phyloP scores from a whole-genome alignment of 768 basidiomycete genomes.

The Serendipita vermifera region DNA sequence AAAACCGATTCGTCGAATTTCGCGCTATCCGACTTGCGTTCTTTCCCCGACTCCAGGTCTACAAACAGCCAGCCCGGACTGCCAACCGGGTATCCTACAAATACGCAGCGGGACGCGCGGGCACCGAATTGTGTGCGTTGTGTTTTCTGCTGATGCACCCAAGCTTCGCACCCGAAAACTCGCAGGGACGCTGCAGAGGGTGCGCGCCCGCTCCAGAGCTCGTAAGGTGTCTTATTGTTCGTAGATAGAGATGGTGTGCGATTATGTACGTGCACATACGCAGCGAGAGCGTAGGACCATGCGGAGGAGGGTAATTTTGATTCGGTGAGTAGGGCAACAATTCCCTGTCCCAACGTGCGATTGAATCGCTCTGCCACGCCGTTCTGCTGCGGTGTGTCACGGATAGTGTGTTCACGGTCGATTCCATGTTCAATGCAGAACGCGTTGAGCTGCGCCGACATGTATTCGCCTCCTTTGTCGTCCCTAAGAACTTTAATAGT shows the following conservation, averaged over 20 bases:
- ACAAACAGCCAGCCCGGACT: too few species aligned
- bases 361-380: slow-evolving; percentile 12
- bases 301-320: slow-evolving; percentile 7
- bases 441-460: background rate
- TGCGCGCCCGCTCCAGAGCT: background rate
- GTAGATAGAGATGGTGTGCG: background rate
- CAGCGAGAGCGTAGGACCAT: slow-evolving; percentile 9
- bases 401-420: slow-evolving; percentile 8
- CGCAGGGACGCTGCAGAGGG: background rate
- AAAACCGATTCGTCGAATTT: too few species aligned
- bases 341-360: background rate
- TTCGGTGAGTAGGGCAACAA: background rate
- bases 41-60: too few species aligned
- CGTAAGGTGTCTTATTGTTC: background rate
- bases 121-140: too few species aligned
- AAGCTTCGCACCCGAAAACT: slow-evolving; percentile 28
- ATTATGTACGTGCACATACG: slow-evolving; percentile 6
- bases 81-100: too few species aligned
- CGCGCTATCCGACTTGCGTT: too few species aligned
- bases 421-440: slow-evolving; percentile 9
- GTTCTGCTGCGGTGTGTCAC: slow-evolving; percentile 14
- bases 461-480: slow-evolving; percentile 15
- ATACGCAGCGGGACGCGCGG: too few species aligned
- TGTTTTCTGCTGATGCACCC: slow-evolving; percentile 27
- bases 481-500: slow-evolving; percentile 2